Evolutionary conservation across 78 protist species (phyloP).

Genomic region (Anaeramoeba flamelloides): DNA sequence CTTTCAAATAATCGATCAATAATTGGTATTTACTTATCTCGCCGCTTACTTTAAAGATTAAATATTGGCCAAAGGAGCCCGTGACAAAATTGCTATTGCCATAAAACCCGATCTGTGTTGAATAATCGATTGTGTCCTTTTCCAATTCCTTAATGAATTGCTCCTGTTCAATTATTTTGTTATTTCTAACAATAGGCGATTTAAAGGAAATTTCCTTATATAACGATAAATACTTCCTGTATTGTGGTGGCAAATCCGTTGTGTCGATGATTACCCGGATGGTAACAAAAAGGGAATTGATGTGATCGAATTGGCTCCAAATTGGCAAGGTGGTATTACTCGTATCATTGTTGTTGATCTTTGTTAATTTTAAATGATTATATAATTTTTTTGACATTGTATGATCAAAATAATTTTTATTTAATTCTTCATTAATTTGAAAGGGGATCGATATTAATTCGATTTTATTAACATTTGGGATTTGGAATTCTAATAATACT

Average conservation of each 20-base stretch:
- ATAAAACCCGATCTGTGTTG: background rate
- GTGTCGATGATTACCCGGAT: background rate
- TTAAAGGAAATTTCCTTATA: background rate
- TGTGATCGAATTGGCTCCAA: background rate
- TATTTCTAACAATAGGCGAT: background rate
- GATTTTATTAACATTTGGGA: background rate
- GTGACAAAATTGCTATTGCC: background rate
- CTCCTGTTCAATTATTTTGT: background rate
- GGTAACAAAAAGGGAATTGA: background rate
- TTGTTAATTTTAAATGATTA: no score
- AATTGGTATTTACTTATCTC: background rate
- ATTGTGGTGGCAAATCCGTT: background rate
- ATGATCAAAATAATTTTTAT: background rate
- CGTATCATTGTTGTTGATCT: no score
- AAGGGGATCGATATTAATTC: background rate
- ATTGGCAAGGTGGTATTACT: no score
- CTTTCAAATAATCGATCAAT: background rate
- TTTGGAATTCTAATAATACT: background rate
- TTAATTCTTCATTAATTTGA: background rate
- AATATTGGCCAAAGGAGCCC: background rate
- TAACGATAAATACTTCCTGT: background rate
- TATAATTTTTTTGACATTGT: background rate
- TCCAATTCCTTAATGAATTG: background rate
- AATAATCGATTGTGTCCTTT: background rate
- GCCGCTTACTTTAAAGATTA: background rate